Evolutionary conservation across 257 asterid genomes (phyloP), one percentile per base, ranked within the genome.

Genomic region (Verbascum thapsus): DNA sequence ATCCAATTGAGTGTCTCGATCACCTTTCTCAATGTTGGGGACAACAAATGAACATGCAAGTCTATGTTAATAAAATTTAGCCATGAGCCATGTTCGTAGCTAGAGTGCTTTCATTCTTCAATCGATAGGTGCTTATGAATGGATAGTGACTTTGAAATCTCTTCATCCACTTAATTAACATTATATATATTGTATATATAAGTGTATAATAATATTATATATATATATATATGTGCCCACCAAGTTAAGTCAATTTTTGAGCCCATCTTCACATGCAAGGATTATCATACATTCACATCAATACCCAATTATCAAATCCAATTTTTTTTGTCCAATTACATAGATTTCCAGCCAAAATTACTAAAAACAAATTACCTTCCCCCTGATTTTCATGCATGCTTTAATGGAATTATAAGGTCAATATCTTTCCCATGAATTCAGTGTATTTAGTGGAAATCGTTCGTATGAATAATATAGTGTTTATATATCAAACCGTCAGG

Each of bases 181-280:
- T 13, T 51, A 42, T 32, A 60, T 61, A 43, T 42, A 61, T 53
- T n/a, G 11, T 4, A 2, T 26, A 5, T 26, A 17, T 47, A 26
- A n/a, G 35, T 60, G 13, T 8, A 15, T 7, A 13, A n/a, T n/a
- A n/a, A n/a, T 41, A 41, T 9, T 7, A 30, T 59, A 47, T 22
- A 39, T 30, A 48, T 38, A 45, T 53, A 47, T 49, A 54, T 74
- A 67, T 61, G 49, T 52, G 61, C 16, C 16, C 34, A 59, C 40
- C 57, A 48, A 58, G 47, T 4, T 44, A 19, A 34, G 64, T 66
- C 81, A 51, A 71, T 68, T 64, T 59, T 8, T 45, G 67, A 44
- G 73, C 66, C 75, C 78, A 63, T 72, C 17, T 64, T 74, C 87
- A 78, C 83, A 76, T 73, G 80, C 53, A 53, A 35, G 61, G 61